phyloP scores from a whole-genome alignment of 257 asterid species.

The Ophiorrhiza pumila region DNA sequence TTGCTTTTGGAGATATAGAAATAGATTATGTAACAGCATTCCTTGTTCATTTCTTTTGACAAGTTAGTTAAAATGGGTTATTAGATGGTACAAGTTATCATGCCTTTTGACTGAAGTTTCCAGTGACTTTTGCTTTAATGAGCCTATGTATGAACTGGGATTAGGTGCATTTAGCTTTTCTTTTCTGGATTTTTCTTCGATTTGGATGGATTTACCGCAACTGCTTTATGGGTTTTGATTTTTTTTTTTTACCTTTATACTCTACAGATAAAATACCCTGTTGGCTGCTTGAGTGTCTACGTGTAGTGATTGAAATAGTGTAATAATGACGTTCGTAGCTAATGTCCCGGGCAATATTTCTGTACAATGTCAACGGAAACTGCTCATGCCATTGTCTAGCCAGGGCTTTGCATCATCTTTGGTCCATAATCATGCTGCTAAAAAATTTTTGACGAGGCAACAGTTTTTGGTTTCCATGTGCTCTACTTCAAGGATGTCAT shows the following conservation, averaged over 20 bases:
- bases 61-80: too few species aligned
- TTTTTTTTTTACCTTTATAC: not conserved
- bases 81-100: too few species aligned
- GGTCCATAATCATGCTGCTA: not conserved
- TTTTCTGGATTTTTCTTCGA: too few species aligned
- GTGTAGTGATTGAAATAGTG: not conserved
- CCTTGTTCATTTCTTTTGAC: too few species aligned
- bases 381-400: slow-evolving; percentile 9
- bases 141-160: not conserved
- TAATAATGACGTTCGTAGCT: slow-evolving; percentile 32
- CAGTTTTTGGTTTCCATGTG: slow-evolving; percentile 31
- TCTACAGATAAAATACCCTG: not conserved
- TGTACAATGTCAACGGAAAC: slow-evolving; percentile 19
- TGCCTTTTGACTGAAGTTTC: not conserved
- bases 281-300: not conserved
- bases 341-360: slow-evolving; percentile 29
- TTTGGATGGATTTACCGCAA: not conserved
- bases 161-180: not conserved
- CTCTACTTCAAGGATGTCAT: slow-evolving; percentile 14
- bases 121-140: not conserved
- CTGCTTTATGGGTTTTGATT: not conserved
- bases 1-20: too few species aligned
- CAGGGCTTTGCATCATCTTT: not conserved
- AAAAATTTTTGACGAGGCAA: slow-evolving; percentile 20
- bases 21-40: too few species aligned